These are phyloP conservation scores for Coemansia sp. DNA, from an alignment of 192 early-diverging fungal genomes.

Conservation along the genomic window DNA sequence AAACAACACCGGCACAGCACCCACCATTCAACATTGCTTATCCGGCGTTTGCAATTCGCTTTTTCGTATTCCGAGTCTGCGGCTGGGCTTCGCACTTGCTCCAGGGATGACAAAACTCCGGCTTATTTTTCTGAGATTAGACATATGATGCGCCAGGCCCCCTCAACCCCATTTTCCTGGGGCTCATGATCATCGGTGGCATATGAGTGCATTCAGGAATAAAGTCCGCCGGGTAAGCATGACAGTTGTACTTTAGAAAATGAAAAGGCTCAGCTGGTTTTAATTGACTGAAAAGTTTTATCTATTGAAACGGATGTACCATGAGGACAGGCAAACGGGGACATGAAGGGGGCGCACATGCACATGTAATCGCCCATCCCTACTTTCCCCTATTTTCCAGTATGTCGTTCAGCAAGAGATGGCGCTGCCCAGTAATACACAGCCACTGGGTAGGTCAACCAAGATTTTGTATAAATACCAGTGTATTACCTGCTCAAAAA, in stretches of 20 bases:
- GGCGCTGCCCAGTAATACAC: background rate
- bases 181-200: slow-evolving; percentile 1
- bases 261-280: slow-evolving; percentile 4
- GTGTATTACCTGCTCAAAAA: background rate
- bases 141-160: background rate
- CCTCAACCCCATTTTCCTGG: background rate
- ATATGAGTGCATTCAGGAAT: slow-evolving; percentile 1
- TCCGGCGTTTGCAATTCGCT: background rate
- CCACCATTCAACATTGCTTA: too few relatives aligned
- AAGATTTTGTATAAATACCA: slow-evolving; percentile 4
- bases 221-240: slow-evolving; percentile 9
- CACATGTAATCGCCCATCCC: slow-evolving; percentile 16
- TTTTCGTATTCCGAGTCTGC: background rate
- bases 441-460: background rate
- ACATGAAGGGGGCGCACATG: slow-evolving; percentile 9
- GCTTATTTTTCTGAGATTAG: background rate
- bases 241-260: slow-evolving; percentile 1
- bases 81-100: background rate
- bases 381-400: slow-evolving; percentile 4
- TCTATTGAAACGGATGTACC: background rate
- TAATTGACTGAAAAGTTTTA: background rate
- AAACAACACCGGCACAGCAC: too few relatives aligned
- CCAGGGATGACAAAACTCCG: background rate
- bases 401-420: background rate
- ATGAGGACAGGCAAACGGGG: slow-evolving; percentile 1